A percentile compares a stretch with the other conserved stretches of the same genome.
Evolutionary conservation across 371 early-diverging fungal genomes (phyloP).

Genomic region (Rhizopus arrhizus): DNA sequence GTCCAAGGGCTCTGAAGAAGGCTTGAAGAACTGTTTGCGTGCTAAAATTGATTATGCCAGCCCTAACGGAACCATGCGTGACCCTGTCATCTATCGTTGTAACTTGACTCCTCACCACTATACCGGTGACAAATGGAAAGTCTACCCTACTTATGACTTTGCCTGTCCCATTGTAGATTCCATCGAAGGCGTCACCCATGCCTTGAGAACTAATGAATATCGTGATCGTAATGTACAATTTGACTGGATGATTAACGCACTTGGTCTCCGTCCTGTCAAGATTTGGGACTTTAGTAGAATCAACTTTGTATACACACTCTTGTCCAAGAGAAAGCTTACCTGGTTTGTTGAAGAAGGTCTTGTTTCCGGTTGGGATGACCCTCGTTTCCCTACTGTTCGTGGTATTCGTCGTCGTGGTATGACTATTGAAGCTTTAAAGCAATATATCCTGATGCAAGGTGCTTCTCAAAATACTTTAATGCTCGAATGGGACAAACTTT

Average conservation of each 20-base stretch:
- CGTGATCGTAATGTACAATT: constrained; percentile 99
- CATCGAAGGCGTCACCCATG: constrained; percentile 98
- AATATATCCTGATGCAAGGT: constrained; percentile 99
- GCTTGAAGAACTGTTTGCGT: constrained; percentile 90
- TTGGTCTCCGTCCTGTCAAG: constrained; percentile 85
- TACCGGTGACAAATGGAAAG: constrained; percentile 90
- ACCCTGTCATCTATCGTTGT: constrained; percentile 99
- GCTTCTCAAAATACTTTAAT: constrained; percentile 94
- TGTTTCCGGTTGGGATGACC: constrained; percentile 99
- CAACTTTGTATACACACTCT: constrained; percentile 98
- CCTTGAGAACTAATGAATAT: constrained; percentile 99
- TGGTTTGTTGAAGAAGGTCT: constrained; percentile 93
- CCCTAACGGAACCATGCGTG: constrained; percentile 97
- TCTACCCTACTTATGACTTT: constrained; percentile 99
- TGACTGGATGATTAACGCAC: constrained; percentile 96
- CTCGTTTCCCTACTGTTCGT: constrained; percentile 98
- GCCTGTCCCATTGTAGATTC: constrained; percentile 99
- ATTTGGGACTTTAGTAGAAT: constrained; percentile 96
- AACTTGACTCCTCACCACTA: constrained; percentile 93
- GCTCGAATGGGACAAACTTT: constrained; percentile 99
- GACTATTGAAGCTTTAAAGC: constrained; percentile 96
- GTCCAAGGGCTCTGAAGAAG: constrained; percentile 84
- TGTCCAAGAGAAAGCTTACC: constrained; percentile 99
- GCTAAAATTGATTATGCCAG: constrained; percentile 97
- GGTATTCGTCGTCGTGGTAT: constrained; percentile 98